Evolutionary conservation across 2,329 filamentous ascomycete genomes (phyloP), one percentile per base, ranked within the genome.

Genomic region (Cadophora malorum): DNA sequence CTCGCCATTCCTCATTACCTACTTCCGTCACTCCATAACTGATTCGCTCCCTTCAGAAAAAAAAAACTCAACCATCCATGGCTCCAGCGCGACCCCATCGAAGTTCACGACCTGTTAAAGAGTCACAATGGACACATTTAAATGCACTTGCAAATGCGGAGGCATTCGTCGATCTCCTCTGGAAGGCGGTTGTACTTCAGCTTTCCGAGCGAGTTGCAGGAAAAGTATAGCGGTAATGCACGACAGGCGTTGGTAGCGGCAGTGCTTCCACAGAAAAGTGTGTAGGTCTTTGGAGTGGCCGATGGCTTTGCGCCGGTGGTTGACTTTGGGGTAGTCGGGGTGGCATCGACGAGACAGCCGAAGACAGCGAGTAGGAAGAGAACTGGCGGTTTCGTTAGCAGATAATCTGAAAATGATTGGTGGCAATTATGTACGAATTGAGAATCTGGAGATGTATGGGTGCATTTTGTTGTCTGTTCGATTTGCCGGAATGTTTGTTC

Each of bases 131-230:
- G 28, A 28, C 28, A 28, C 28, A 28, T 28, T 28, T 5, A 58
- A 16, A 58, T 14, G 14, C n/a, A 58, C 10, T 38, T 58, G 33
- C 55, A 58, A 38, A 58, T 58, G n/a, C 31, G n/a, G 19, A 38
- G 38, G 55, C 33, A 58, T 7, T 23, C n/a, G 23, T 58, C 55
- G n/a, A 58, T 58, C 8, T 58, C 55, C 19, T 58, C 55, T 5
- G 33, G 55, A 7, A 58, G 55, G 8, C 55, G 33, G n/a, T 41
- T 41, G 33, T 23, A 25, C 55, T 58, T 58, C 55, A 58, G 31
- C 33, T 58, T 58, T 41, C 55, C 55, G n/a, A 38, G 16, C 7
- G 55, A 21, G 9, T 58, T 58, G 55, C 33, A 58, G 55, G 55
- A 38, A 9, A 58, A 58, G 55, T 58, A 38, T 23, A 58, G 55